Percentiles rank a stretch among this genome's conserved stretches.
Evolutionary conservation across 805 yeast genomes (phyloP).

Genomic region (Nakazawaea laoshanensis): DNA sequence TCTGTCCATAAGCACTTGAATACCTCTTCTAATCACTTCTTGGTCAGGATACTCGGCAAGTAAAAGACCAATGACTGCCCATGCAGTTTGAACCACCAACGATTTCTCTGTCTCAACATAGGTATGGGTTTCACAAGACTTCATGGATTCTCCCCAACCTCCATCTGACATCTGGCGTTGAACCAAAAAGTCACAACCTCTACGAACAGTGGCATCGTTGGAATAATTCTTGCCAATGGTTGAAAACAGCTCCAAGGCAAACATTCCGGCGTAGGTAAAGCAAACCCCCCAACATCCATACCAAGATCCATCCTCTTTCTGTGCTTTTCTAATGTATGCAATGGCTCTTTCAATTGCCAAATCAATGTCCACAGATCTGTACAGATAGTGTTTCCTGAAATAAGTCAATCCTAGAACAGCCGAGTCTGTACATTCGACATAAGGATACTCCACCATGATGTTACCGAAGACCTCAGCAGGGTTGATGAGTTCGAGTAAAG

Average conservation of each 20-base stretch:
- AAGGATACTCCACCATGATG: slow-evolving; percentile 97
- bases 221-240: slow-evolving; percentile 57
- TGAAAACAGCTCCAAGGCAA: slow-evolving; percentile 87
- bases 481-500: slow-evolving; percentile 66
- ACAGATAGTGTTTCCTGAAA: slow-evolving; percentile 58
- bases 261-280: slow-evolving; percentile 93
- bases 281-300: slow-evolving; percentile 99
- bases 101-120: slow-evolving; percentile 63
- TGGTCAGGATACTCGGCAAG: slow-evolving; percentile 74
- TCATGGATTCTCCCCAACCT: slow-evolving; percentile 97
- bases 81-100: slow-evolving; percentile 81
- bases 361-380: slow-evolving; percentile 57
- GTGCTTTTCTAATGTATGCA: slow-evolving; percentile 59
- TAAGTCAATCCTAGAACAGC: slow-evolving; percentile 82
- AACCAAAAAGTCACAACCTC: slow-evolving; percentile 81
- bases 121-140: slow-evolving; percentile 71
- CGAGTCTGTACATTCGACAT: slow-evolving; percentile 97
- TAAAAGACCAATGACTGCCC: slow-evolving; percentile 81
- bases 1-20: slow-evolving; percentile 50
- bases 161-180: slow-evolving; percentile 78
- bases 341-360: slow-evolving; percentile 70
- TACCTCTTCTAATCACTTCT: slow-evolving; percentile 53
- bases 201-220: slow-evolving; percentile 52
- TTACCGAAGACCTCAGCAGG: slow-evolving; percentile 98
- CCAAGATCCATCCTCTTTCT: slow-evolving; percentile 86